Conservation (phyloP, 73 alveolate genomes). For the Tetrahymena elliotti region DNA sequence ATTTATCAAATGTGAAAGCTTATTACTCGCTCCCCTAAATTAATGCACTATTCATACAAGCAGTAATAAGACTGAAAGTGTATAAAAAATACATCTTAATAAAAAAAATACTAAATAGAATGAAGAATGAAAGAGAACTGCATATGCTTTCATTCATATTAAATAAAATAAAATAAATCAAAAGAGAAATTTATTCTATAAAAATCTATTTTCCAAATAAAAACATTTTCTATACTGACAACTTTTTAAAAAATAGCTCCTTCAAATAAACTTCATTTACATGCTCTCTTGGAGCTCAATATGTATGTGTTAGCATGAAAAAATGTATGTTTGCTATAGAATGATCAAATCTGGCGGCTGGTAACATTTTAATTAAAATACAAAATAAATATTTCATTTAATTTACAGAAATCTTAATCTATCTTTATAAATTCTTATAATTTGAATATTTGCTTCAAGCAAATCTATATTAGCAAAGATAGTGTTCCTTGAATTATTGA, state of each 20-base stretch:
- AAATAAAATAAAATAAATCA: neutral
- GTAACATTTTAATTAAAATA: neutral
- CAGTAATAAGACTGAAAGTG: neutral
- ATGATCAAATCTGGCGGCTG: neutral
- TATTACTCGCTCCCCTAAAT: neutral
- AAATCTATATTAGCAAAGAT: neutral
- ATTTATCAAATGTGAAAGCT: neutral
- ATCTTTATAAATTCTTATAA: neutral
- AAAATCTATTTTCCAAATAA: neutral
- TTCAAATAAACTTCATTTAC: too few relatives aligned
- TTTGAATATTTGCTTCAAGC: neutral
- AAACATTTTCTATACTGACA: too few relatives aligned
- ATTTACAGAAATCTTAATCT: too few relatives aligned
- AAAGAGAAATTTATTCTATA: neutral
- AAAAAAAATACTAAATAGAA: neutral
- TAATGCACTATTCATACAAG: neutral
- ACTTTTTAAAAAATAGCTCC: too few relatives aligned
- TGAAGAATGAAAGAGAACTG: neutral
- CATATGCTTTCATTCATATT: neutral
- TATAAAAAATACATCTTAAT: too few relatives aligned
- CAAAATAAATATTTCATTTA: too few relatives aligned
- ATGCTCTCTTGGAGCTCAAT: too few relatives aligned
- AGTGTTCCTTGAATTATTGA: neutral
- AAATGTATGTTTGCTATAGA: too few relatives aligned
- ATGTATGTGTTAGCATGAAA: too few relatives aligned